Evolutionary conservation across 2,329 filamentous ascomycete genomes (phyloP).

Genomic region (Sporothrix schenckii): DNA sequence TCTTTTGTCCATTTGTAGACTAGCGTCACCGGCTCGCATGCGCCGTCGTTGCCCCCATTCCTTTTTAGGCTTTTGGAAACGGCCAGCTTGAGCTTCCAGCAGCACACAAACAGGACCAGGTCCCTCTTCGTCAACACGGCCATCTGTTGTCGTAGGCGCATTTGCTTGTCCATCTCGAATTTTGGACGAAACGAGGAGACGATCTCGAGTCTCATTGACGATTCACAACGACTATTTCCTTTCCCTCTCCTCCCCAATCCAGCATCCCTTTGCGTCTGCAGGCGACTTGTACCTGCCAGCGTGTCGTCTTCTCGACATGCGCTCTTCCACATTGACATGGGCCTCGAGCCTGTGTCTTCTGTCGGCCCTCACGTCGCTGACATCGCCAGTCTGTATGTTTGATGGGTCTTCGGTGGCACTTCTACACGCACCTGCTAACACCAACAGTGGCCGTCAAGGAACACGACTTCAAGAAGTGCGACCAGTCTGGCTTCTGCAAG

Average conservation of each 20-base stretch:
- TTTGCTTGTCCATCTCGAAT: constrained; percentile 2
- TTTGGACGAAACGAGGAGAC: not conserved
- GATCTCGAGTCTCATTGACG: constrained; percentile 4
- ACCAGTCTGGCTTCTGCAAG: constrained; percentile 95
- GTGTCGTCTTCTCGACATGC: constrained; percentile 48
- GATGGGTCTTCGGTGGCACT: too few species aligned
- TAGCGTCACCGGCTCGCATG: not conserved
- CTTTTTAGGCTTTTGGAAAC: constrained; percentile 35
- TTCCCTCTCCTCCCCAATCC: too few species aligned
- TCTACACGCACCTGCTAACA: not conserved
- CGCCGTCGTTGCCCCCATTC: constrained; percentile 15
- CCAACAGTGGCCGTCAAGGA: constrained; percentile 80
- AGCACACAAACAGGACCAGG: constrained; percentile 1
- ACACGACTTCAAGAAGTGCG: constrained; percentile 95
- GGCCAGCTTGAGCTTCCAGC: constrained; percentile 39
- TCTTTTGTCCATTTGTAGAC: not conserved
- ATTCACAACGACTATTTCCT: constrained; percentile 18
- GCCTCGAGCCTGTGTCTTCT: constrained; percentile 64
- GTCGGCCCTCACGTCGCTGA: constrained; percentile 55
- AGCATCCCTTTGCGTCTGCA: constrained; percentile 19
- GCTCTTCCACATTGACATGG: constrained; percentile 59
- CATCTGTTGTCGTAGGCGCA: constrained; percentile 16
- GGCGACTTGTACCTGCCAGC: constrained; percentile 6
- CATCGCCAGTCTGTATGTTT: constrained; percentile 58
- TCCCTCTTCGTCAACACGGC: not conserved